These are phyloP conservation scores for Hammondia hammondi DNA, from an alignment of 169 alveolate species.

Conservation along the genomic window DNA sequence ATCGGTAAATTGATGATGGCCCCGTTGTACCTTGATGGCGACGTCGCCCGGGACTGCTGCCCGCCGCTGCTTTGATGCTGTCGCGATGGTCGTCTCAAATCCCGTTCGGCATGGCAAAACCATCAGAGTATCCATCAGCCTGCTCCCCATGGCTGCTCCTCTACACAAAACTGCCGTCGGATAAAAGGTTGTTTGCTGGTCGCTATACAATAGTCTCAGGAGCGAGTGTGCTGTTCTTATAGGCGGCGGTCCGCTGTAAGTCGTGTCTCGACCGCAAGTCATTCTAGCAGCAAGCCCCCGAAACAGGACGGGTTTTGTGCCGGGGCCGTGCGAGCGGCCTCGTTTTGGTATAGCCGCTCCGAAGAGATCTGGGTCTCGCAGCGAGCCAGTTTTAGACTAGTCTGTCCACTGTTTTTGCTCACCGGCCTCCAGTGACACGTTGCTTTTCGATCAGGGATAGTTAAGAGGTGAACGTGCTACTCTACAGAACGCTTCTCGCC, in stretches of 20 bases:
- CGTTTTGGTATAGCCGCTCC: not conserved
- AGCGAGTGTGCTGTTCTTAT: too few relatives aligned
- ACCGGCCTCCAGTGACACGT: not conserved
- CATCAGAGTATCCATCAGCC: not conserved
- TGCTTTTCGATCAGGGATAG: too few relatives aligned
- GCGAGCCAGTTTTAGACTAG: not conserved
- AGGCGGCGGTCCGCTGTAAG: too few relatives aligned
- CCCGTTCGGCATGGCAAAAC: not conserved
- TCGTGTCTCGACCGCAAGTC: too few relatives aligned
- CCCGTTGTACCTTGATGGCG: not conserved
- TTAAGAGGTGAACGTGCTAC: not conserved
- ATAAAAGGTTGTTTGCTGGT: too few relatives aligned
- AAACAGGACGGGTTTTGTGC: not conserved
- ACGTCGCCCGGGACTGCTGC: not conserved
- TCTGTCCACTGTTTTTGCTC: not conserved
- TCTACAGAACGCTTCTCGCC: not conserved
- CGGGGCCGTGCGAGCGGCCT: slow-evolving; percentile 10
- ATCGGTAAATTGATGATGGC: too few relatives aligned
- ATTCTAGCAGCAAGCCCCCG: not conserved
- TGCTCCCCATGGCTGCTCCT: too few relatives aligned
- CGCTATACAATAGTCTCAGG: too few relatives aligned
- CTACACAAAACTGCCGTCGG: too few relatives aligned
- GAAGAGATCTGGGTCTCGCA: not conserved
- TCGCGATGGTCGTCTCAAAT: not conserved
- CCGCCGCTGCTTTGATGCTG: not conserved